phyloP scores from a whole-genome alignment of 139 green algal species.

The Tetradesmus obliquus region DNA sequence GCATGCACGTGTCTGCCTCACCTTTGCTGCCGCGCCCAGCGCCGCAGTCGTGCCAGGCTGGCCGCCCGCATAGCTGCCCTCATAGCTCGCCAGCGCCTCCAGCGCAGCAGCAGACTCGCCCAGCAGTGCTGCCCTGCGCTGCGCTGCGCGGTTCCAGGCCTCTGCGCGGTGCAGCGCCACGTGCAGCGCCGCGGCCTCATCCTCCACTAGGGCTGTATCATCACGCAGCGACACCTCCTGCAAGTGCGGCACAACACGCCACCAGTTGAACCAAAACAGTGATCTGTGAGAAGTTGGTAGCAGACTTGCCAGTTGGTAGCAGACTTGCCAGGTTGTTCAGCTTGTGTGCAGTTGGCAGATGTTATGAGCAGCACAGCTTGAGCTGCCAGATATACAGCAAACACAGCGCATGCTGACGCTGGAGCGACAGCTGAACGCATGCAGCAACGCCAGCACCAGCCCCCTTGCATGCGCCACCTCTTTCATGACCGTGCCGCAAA shows the following conservation, averaged over 20 bases:
- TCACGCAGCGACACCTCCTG: slow-evolving; percentile 39
- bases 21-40: not conserved
- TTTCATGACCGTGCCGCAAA: too few species aligned
- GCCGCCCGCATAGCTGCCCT: slow-evolving; percentile 33
- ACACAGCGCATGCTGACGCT: too few species aligned
- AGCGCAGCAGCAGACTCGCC: slow-evolving; percentile 1
- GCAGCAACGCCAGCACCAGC: too few species aligned
- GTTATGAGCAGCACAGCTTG: too few species aligned
- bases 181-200: slow-evolving; percentile 9
- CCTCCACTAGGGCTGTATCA: slow-evolving; percentile 28
- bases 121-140: not conserved
- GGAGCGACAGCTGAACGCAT: too few species aligned
- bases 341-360: too few species aligned
- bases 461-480: too few species aligned
- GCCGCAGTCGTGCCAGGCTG: not conserved
- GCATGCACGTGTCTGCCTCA: not conserved
- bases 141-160: not conserved
- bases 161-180: slow-evolving; percentile 25
- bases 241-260: not conserved
- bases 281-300: too few species aligned
- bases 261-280: too few species aligned
- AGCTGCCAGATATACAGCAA: too few species aligned
- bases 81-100: slow-evolving; percentile 26
- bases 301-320: too few species aligned
- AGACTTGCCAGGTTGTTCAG: too few species aligned